These are phyloP conservation scores for Aspergillus funiculosus DNA, from an alignment of 495 filamentous ascomycete genomes.

Conservation along the genomic window DNA sequence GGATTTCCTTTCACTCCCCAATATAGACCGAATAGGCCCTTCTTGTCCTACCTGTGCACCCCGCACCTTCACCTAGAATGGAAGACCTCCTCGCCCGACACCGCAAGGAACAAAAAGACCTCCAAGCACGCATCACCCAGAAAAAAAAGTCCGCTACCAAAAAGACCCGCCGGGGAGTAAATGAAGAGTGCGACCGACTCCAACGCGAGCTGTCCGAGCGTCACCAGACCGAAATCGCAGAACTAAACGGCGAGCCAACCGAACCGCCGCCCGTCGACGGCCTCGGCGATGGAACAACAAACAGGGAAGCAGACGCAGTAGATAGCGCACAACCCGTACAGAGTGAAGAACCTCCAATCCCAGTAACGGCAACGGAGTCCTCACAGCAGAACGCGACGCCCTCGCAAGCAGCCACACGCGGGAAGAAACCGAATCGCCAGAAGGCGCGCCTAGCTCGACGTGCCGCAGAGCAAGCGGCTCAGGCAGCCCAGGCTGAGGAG, in stretches of 20 bases:
- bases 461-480: constrained; percentile 73
- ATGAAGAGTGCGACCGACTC: constrained; percentile 72
- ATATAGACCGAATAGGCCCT: too few relatives aligned
- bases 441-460: constrained; percentile 87
- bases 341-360: background rate
- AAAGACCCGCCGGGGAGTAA: constrained; percentile 87
- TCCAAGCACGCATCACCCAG: constrained; percentile 77
- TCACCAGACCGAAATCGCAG: constrained; percentile 61
- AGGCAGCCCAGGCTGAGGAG: constrained; percentile 56
- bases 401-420: constrained; percentile 13
- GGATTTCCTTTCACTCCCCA: too few relatives aligned
- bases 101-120: constrained; percentile 80
- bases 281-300: constrained; percentile 22
- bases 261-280: constrained; percentile 21
- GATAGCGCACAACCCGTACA: background rate
- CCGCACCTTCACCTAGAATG: constrained; percentile 45
- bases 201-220: constrained; percentile 61
- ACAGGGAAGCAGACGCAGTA: constrained; percentile 5
- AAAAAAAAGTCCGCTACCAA: constrained; percentile 96
- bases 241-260: constrained; percentile 43
- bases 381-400: constrained; percentile 10
- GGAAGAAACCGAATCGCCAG: constrained; percentile 79
- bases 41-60: background rate
- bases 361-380: constrained; percentile 12
- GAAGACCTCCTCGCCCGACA: constrained; percentile 75